These are phyloP conservation scores for Luffa aegyptiaca DNA, from an alignment of 306 rosid species.

Conservation along the genomic window DNA sequence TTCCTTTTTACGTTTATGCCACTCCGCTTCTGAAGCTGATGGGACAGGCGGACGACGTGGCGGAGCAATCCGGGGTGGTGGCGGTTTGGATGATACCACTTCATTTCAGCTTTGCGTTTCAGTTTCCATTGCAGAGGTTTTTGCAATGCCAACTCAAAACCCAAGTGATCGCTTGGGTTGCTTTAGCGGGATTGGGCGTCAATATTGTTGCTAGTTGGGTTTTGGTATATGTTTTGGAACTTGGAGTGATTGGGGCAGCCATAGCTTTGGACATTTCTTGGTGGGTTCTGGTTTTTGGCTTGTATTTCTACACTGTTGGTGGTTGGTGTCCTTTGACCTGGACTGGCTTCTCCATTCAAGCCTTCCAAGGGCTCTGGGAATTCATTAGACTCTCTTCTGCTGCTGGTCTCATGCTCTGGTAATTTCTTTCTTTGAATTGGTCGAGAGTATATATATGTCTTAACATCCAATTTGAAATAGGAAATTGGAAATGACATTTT, in stretches of 20 bases:
- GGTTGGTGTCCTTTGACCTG: constrained; percentile 70
- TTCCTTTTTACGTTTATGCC: constrained; percentile 48
- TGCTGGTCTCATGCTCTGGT: constrained; percentile 71
- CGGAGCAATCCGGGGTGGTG: constrained; percentile 37
- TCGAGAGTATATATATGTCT: too few species aligned
- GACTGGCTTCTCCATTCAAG: constrained; percentile 46
- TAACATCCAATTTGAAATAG: too few species aligned
- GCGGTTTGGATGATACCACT: constrained; percentile 60
- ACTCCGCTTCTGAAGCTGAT: constrained; percentile 37
- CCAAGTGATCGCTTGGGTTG: constrained; percentile 35
- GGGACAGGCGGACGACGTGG: constrained; percentile 52
- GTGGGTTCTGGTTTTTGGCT: constrained; percentile 50
- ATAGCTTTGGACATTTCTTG: constrained; percentile 50
- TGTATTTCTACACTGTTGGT: constrained; percentile 21
- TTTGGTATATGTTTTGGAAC: constrained; percentile 32
- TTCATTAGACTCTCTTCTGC: constrained; percentile 53
- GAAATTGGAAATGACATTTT: too few species aligned
- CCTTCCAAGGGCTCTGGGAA: constrained; percentile 61
- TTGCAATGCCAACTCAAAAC: constrained; percentile 63
- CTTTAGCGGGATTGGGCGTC: constrained; percentile 26
- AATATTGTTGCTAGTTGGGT: constrained; percentile 37
- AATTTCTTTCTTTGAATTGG: not conserved
- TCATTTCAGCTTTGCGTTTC: constrained; percentile 67
- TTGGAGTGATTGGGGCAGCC: constrained; percentile 57
- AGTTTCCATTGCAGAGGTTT: constrained; percentile 58